These are phyloP conservation scores for Microstegium vimineum DNA, from an alignment of 176 grass and related monocot genomes.

Conservation along the genomic window DNA sequence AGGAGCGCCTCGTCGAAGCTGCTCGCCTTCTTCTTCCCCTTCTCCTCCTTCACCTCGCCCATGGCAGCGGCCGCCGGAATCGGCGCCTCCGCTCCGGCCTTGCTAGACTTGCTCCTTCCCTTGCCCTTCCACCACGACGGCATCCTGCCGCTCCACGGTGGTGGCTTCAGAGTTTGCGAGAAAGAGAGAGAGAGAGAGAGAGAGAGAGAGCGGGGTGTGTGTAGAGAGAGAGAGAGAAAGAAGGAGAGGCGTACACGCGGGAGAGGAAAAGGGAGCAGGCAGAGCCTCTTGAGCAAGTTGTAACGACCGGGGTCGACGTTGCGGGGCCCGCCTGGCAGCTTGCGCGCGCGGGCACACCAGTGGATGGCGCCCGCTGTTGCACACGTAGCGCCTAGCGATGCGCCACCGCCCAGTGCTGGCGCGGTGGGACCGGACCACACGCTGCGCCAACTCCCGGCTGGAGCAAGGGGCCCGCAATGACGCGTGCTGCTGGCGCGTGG, in stretches of 20 bases:
- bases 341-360: background rate
- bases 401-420: background rate
- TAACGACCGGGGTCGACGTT: conserved; percentile 36
- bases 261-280: background rate
- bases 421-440: background rate
- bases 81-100: background rate
- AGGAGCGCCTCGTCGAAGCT: conserved; percentile 65
- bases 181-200: background rate
- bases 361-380: background rate
- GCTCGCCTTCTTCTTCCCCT: conserved; percentile 32
- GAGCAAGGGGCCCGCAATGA: background rate
- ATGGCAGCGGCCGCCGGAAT: background rate
- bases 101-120: conserved; percentile 14
- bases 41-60: background rate
- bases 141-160: conserved; percentile 32
- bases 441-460: too few relatives aligned
- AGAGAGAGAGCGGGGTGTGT: background rate
- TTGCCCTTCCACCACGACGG: conserved; percentile 67
- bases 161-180: background rate
- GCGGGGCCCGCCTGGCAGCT: background rate
- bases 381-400: background rate
- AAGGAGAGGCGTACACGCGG: conserved; percentile 24
- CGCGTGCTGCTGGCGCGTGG: background rate
- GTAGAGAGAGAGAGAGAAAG: background rate
- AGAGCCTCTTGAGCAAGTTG: background rate